A percentile compares a stretch with the other conserved stretches of the same genome.
These are phyloP conservation scores for Neonectria faginata DNA, from an alignment of 2,329 filamentous ascomycete genomes.

Conservation along the genomic window DNA sequence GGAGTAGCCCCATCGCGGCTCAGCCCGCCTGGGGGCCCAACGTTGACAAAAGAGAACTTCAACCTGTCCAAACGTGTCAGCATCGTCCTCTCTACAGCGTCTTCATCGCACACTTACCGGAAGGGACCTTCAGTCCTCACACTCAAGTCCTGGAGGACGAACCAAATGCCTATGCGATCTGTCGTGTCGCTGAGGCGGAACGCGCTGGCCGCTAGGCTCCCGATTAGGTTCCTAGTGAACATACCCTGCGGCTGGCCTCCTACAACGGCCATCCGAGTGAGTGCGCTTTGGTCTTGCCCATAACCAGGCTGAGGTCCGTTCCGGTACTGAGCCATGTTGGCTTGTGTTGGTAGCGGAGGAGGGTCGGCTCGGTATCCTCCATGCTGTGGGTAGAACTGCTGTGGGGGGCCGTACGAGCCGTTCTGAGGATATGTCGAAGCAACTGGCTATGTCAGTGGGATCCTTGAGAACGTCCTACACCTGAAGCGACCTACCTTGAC, in stretches of 20 bases:
- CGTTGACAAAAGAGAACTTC: constrained; percentile 84
- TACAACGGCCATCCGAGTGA: constrained; percentile 52
- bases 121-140: constrained; percentile 94
- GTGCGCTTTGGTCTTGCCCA: constrained; percentile 46
- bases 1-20: constrained; percentile 51
- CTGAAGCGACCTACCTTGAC: constrained; percentile 46
- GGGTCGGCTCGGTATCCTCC: constrained; percentile 48
- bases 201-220: constrained; percentile 88
- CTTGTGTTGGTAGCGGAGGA: constrained; percentile 44
- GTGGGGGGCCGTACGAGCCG: constrained; percentile 51
- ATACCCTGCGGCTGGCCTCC: constrained; percentile 76
- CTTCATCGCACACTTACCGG: constrained; percentile 65
- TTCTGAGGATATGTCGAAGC: constrained; percentile 47
- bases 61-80: constrained; percentile 57
- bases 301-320: constrained; percentile 45
- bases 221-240: constrained; percentile 96
- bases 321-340: constrained; percentile 44
- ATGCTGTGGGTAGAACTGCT: constrained; percentile 53
- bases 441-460: constrained; percentile 30
- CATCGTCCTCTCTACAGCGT: background rate
- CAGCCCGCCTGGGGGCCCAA: constrained; percentile 65
- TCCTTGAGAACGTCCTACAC: background rate
- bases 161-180: constrained; percentile 92
- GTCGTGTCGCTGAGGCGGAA: constrained; percentile 83
- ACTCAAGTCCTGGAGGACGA: constrained; percentile 93